Conservation (phyloP, 116 monocot species). For the Papilionanthe hybrid region DNA sequence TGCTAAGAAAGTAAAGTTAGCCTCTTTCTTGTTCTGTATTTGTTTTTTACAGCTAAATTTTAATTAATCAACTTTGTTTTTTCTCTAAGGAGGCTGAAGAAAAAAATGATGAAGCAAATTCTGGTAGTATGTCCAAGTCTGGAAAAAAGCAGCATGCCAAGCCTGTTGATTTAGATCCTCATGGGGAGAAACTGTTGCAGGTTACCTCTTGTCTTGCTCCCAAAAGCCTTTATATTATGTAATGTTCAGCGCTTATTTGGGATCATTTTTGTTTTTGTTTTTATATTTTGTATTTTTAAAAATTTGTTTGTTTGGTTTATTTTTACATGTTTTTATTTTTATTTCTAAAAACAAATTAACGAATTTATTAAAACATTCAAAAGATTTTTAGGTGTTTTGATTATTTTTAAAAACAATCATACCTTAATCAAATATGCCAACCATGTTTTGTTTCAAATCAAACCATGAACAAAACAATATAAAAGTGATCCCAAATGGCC, state of each 20-base stretch:
- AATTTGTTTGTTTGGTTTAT: no score
- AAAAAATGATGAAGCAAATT: slow-evolving; percentile 57
- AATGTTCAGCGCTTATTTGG: not conserved
- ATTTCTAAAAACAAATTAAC: no score
- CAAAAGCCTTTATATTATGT: not conserved
- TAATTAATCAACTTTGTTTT: slow-evolving; percentile 1
- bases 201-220: slow-evolving; percentile 14
- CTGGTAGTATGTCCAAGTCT: slow-evolving; percentile 51
- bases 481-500: no score
- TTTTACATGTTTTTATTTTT: no score
- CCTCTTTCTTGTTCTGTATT: not conserved
- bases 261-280: no score
- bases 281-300: no score
- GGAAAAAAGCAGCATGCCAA: slow-evolving; percentile 61
- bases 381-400: no score
- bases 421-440: no score
- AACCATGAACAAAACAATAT: no score
- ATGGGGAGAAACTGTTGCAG: slow-evolving; percentile 90
- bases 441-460: no score
- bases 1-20: slow-evolving; percentile 69
- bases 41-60: not conserved
- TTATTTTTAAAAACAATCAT: no score
- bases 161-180: slow-evolving; percentile 85
- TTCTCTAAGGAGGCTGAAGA: slow-evolving; percentile 81
- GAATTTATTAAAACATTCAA: no score